These are phyloP conservation scores for Neofusicoccum umdonicola DNA, from an alignment of 2,329 filamentous ascomycete species.

Conservation along the genomic window DNA sequence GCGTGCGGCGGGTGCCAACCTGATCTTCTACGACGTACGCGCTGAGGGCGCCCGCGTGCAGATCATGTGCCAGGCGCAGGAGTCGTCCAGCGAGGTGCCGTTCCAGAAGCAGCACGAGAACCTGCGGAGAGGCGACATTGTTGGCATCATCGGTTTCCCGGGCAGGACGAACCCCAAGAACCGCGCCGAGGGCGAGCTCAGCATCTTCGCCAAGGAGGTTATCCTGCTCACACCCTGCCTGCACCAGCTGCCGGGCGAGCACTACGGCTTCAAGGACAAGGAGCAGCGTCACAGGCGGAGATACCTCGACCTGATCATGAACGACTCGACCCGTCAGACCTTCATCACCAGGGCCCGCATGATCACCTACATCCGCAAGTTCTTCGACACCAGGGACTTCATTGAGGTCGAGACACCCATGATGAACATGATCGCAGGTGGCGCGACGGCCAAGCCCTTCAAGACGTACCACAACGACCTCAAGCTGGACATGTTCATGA, in stretches of 20 bases:
- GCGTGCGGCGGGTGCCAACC: constrained; percentile 68
- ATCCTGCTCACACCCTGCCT: constrained; percentile 85
- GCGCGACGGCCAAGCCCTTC: constrained; percentile 93
- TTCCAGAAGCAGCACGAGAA: constrained; percentile 90
- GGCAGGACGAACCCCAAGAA: constrained; percentile 87
- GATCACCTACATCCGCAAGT: constrained; percentile 81
- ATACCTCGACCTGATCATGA: constrained; percentile 96
- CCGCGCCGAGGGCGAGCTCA: constrained; percentile 84
- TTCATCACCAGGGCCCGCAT: constrained; percentile 86
- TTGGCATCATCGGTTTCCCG: constrained; percentile 81
- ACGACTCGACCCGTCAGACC: constrained; percentile 78
- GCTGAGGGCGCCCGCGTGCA: constrained; percentile 76
- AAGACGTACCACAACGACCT: constrained; percentile 94
- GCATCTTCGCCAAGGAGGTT: constrained; percentile 86
- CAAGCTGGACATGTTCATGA: constrained; percentile 91
- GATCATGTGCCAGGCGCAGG: constrained; percentile 86
- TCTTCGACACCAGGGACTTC: constrained; percentile 85
- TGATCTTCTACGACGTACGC: constrained; percentile 87
- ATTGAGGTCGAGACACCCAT: constrained; percentile 95
- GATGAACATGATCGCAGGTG: constrained; percentile 93
- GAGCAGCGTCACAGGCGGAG: constrained; percentile 91
- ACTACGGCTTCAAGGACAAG: constrained; percentile 93
- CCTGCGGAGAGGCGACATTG: constrained; percentile 86
- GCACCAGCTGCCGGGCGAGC: constrained; percentile 83
- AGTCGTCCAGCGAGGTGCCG: constrained; percentile 64